These are phyloP conservation scores for Sindora glabra DNA, from an alignment of 306 rosid genomes.

Conservation along the genomic window DNA sequence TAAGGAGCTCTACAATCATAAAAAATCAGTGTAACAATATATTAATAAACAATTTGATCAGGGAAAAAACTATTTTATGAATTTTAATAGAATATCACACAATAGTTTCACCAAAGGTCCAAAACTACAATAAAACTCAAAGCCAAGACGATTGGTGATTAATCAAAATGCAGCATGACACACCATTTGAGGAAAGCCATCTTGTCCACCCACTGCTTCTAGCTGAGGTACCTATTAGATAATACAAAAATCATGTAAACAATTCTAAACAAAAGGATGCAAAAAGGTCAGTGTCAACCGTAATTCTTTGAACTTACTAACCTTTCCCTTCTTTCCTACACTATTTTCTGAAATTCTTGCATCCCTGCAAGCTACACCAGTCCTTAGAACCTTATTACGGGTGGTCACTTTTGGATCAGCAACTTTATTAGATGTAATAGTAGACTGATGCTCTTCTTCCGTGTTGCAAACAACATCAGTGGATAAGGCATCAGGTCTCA, in stretches of 20 bases:
- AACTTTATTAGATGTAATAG: constrained; percentile 9
- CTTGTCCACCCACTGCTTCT: constrained; percentile 30
- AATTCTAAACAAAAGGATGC: background rate
- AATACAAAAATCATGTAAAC: constrained; percentile 5
- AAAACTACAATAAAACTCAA: background rate
- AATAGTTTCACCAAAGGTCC: too few relatives aligned
- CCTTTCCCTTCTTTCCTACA: constrained; percentile 38
- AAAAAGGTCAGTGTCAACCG: constrained; percentile 1
- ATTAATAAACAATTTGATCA: too few relatives aligned
- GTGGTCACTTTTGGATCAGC: constrained; percentile 25
- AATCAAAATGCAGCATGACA: constrained; percentile 9
- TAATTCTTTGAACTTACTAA: constrained; percentile 15
- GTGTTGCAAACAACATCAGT: constrained; percentile 23
- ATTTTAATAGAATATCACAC: too few relatives aligned
- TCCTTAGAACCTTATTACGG: constrained; percentile 24
- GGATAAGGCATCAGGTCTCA: constrained; percentile 14
- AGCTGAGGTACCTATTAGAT: constrained; percentile 32
- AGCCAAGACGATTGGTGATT: background rate
- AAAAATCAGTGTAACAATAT: background rate
- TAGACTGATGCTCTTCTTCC: constrained; percentile 31
- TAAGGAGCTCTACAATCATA: background rate
- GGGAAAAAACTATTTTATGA: too few relatives aligned
- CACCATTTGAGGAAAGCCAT: constrained; percentile 43
- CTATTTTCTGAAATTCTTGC: constrained; percentile 18
- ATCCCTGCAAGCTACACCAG: constrained; percentile 24